Evolutionary conservation across 2,329 filamentous ascomycete species (phyloP), one percentile per base, ranked within the genome.

Genomic region (Trichophyton verrucosum): DNA sequence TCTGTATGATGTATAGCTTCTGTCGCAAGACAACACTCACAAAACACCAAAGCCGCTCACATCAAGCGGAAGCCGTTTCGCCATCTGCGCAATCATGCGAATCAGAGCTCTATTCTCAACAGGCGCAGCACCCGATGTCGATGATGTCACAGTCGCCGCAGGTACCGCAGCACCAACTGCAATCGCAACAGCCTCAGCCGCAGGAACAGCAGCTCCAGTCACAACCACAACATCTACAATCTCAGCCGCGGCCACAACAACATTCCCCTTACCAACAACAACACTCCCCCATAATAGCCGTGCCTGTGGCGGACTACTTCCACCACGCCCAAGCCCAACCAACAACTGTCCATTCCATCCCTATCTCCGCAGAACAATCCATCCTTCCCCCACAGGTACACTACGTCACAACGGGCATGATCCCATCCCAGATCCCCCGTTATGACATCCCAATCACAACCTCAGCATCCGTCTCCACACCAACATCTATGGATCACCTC

Each of bases 11-110:
- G 15, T 27, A 49, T 56, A 66, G 65, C 58, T 66, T 66, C 44
- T 66, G 65, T 51, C 64, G 65, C 22, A 66, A 66, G 59, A 66
- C 65, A 3, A 66, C 65, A 3, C 59, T 66, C 27, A 66, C 65
- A 11, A 66, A 66, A 60, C 65, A 66, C 42, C 65, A 64, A 59
- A 57, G 51, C 58, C 63, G 65, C 6, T 65, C 65, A 46, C 65
- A 66, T 55, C 65, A 65, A 42, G 58, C 57, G 27, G 64, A 64
- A 3, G 27, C 61, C 22, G 56, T 57, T 15, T 24, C 64, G 2
- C 60, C 60, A 9, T 40, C 62, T 11, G 47, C 46, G 13, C 60
- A 47, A 36, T 57, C 58, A 24, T 59, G 61, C 7, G 59, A 63
- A 53, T 61, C 62, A 40, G 59, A 61, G 17, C 20, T 63, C 38